Base-by-base conservation (phyloP, 164 flowering plant genomes). In the Umbilicus rupestris region DNA sequence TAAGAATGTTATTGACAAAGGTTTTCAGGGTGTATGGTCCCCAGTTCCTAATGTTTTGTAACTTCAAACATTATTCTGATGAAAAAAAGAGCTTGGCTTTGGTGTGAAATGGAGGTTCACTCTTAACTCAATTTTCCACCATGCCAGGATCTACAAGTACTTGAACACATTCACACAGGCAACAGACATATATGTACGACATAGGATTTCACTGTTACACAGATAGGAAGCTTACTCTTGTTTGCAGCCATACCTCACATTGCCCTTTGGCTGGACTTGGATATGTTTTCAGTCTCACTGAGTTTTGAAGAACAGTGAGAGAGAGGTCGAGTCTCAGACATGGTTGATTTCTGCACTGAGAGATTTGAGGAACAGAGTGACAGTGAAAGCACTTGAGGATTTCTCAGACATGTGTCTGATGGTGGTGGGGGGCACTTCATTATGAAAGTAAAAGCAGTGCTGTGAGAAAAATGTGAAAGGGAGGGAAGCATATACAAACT, bases 401-500 rank as follows among this genome's bases (percentile, higher is more conserved):
- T 39, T 64, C 73, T 66, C 62, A 39, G 50, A 57, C 69, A 49
- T 46, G 37, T 30, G 33, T 35, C 11, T 19, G 74, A 76, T 41
- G 66, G 81, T 73, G 74, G 70, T 69, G 65, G 17, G 65, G 68
- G 69, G 26, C 22, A 24, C 15, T 77, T 83, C 30, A 78, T 82
- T 68, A 75, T 39, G 58, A 70, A 72, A 65, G 72, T 39, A 75
- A 80, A 74, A 77, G 68, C 68, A 22, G 68, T 30, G 35, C 19
- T 26, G 28, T 20, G 39, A 50, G 26, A 17, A 66, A 58, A 72
- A 68, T n/a, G 75, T 66, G 73, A 47, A 69, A 39, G 68, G 72
- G 83, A 82, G 85, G 88, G 88, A 83, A 84, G 35, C 37, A 68
- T 67, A 75, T 80, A 71, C 90, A 79, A 87, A 85, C 49, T 83